These are phyloP conservation scores for Apiospora aurea DNA, from an alignment of 2,329 filamentous ascomycete species.

Conservation along the genomic window DNA sequence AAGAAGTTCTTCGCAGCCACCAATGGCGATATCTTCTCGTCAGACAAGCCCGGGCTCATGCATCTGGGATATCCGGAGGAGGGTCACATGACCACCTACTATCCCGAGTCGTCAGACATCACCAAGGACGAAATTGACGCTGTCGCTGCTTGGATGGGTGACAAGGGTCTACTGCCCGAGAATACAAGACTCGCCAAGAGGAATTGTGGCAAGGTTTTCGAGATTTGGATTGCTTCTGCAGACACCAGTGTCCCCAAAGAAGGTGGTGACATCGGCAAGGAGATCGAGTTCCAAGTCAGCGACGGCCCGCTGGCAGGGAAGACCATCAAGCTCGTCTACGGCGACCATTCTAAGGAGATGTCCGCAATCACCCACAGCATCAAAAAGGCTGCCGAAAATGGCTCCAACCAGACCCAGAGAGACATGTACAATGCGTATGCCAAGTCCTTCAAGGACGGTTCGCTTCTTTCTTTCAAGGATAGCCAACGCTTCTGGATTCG, in stretches of 20 bases:
- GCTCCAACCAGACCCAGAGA: constrained; percentile 77
- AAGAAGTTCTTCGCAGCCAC: constrained; percentile 71
- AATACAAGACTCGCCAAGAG: constrained; percentile 80
- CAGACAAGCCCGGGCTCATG: constrained; percentile 68
- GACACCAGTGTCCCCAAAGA: constrained; percentile 63
- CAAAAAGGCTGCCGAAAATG: constrained; percentile 71
- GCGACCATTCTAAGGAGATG: constrained; percentile 78
- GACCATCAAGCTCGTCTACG: constrained; percentile 75
- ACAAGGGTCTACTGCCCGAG: constrained; percentile 74
- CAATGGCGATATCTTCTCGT: constrained; percentile 75
- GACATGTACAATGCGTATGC: constrained; percentile 69
- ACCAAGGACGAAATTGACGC: constrained; percentile 77
- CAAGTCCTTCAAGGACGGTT: constrained; percentile 77
- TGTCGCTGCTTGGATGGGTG: constrained; percentile 75
- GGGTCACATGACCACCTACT: constrained; percentile 83
- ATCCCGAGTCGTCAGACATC: constrained; percentile 77
- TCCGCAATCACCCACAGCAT: constrained; percentile 70
- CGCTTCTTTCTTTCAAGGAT: constrained; percentile 79
- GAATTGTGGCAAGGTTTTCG: constrained; percentile 64
- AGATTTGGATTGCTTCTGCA: constrained; percentile 78
- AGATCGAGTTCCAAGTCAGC: constrained; percentile 65
- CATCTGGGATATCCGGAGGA: constrained; percentile 78
- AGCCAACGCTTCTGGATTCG: constrained; percentile 83
- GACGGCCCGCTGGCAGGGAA: constrained; percentile 69
- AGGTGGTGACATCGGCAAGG: constrained; percentile 74